Percentiles rank a stretch among this genome's conserved stretches.
phyloP scores from a whole-genome alignment of 2,329 filamentous ascomycete genomes.

The Fusarium circinatum region DNA sequence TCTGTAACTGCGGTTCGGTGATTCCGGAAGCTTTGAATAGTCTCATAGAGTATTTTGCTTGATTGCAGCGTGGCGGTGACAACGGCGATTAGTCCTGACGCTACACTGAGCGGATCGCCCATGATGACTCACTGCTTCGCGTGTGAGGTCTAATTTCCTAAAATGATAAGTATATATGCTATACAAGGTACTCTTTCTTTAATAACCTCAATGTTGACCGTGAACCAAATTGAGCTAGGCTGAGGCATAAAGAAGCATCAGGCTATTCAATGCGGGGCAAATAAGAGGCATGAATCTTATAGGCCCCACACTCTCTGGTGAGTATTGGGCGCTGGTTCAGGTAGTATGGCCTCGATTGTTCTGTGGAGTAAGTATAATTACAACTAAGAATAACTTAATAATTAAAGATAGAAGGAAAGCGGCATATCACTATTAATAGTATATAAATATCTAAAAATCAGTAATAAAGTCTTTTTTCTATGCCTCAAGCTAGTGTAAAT shows the following conservation, averaged over 20 bases:
- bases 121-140: background rate
- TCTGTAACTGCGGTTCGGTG: conserved; percentile 15
- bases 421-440: too few species aligned
- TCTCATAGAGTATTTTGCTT: conserved; percentile 32
- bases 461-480: too few species aligned
- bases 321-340: background rate
- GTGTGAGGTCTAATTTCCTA: background rate
- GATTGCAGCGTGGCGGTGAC: conserved; percentile 31
- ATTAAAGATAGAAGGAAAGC: too few species aligned
- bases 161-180: background rate
- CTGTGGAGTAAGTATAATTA: too few species aligned
- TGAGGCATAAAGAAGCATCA: background rate
- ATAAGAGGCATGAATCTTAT: background rate
- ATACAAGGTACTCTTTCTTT: background rate
- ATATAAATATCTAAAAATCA: too few species aligned
- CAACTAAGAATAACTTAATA: too few species aligned
- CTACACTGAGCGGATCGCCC: conserved; percentile 7
- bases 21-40: conserved; percentile 29
- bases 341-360: too few species aligned
- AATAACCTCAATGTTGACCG: background rate
- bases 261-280: background rate
- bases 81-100: conserved; percentile 16
- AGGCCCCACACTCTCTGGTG: background rate
- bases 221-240: background rate
- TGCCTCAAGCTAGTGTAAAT: too few species aligned